These are phyloP conservation scores for Drosera capensis DNA, from an alignment of 148 eudicot genomes.

Conservation along the genomic window DNA sequence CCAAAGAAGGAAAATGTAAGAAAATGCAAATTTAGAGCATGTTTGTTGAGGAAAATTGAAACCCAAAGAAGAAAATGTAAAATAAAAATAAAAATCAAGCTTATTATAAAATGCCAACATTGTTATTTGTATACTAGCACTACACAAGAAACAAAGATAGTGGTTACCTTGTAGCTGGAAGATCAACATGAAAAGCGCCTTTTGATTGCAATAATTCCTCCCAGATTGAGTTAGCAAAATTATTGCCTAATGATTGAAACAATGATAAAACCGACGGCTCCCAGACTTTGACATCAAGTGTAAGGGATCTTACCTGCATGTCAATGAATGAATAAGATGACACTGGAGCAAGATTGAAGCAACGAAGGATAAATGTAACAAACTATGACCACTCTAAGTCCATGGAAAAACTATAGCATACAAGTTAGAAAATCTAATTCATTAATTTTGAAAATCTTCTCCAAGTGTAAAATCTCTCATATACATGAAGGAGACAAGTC, in stretches of 20 bases:
- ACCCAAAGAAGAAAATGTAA: neutral
- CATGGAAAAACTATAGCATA: no score
- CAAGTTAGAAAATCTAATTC: no score
- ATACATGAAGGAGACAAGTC: no score
- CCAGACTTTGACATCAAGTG: constrained; percentile 98
- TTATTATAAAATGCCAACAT: neutral
- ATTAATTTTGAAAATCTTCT: no score
- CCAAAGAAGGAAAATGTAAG: constrained; percentile 6
- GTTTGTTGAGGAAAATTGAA: neutral
- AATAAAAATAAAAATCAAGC: neutral
- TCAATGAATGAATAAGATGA: constrained; percentile 3
- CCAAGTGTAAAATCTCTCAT: no score
- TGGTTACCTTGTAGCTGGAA: constrained; percentile 53
- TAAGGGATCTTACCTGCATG: constrained; percentile 84
- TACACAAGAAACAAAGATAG: no score
- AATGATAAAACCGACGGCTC: constrained; percentile 82
- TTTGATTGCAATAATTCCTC: constrained; percentile 78
- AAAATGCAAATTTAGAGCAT: neutral
- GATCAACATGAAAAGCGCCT: constrained; percentile 63
- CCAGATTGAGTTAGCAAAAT: constrained; percentile 87
- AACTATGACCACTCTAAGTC: no score
- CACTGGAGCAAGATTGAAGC: neutral
- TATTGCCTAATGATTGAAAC: constrained; percentile 89
- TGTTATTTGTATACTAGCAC: no score
- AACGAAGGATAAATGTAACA: neutral